Evolutionary conservation across 805 yeast genomes (phyloP), one percentile per base, ranked within the genome.

Genomic region (Kurtzmaniella cleridarum): DNA sequence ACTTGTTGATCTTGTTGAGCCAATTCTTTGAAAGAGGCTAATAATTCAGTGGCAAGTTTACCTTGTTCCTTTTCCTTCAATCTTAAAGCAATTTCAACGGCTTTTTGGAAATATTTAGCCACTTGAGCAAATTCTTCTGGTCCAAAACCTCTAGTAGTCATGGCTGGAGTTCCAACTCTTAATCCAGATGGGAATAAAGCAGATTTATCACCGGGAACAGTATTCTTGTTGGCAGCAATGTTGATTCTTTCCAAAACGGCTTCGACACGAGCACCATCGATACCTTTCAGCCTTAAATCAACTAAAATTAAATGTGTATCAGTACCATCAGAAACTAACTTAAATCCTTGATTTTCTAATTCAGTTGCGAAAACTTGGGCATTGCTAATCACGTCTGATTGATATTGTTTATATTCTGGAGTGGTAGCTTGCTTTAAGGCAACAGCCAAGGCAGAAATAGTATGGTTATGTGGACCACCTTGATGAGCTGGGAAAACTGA

Each of bases 401-500:
- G 98, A 72, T 91, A 91, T 58, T 78, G 84, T 64, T 78, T 84
- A 72, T 83, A 93, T 66, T 90, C 97, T 44, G 95, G 95, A 38
- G 87, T 73, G 48, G 79, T 75, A 44, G 96, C 95, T 73, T 93
- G 98, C 64, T 89, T 89, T 62, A 93, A 79, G 38, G 98, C 98
- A 48, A 90, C 93, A 13, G 98, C 97, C 56, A 93, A 72, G 27
- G 98, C 98, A 52, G 97, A 84, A 62, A 93, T 93, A 51, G 98
- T 93, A 73, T 93, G 98, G 76, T 93, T 93, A 72, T 93, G 98
- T 55, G 98, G 98, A 63, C 98, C 98, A 75, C 98, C 98, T 75
- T 93, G 98, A 70, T 93, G 98, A 51, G 96, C 98, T 57, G 98
- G 98, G 91, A 93, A 93, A 40, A 93, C 98, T 8, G 97, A 89